Base-by-base conservation (phyloP, 2,329 filamentous ascomycete genomes). In the Fusarium transvaalense region DNA sequence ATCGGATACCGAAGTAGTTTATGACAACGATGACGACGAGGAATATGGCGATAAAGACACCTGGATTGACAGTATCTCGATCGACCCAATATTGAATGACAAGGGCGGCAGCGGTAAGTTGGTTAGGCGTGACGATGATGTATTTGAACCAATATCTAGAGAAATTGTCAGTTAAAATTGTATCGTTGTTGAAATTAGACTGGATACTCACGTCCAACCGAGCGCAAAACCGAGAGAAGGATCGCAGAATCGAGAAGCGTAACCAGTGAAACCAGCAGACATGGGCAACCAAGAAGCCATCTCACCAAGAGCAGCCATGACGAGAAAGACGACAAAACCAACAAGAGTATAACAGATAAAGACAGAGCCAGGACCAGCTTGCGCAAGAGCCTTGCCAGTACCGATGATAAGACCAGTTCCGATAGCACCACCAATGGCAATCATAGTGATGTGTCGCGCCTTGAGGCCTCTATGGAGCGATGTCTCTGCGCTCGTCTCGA, bases 231-330 rank as follows among this genome's bases (percentile, higher is more conserved):
- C 92, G 27, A 96, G 86, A 63, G 92, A 91, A 54, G 92, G 92
- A 72, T 96, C 92, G 74, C 89, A 91, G 81, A 93, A 96, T 47
- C 92, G 86, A 63, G 89, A 86, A 25, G 92, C 92, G 75, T 94
- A 96, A 74, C 91, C 91, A 64, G 92, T 92, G 79, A 96, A 97
- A 71, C 92, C 92, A 76, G 91, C 88, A 56, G 88, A 87, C 73
- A 94, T 84, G 51, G 92, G 92, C 34, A 96, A 79, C 91, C 91
- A 96, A 53, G 92, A 87, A 10, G 92, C 91, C 91, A 96, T 96
- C 79, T 95, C 92, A 66, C 92, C 92, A 6, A 96, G 87, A 58
- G 88, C 90, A 60, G 89, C 89, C 91, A 96, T 94, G 71, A 96
- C 92, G 41, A 93, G 81, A 78, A 89, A 96, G 69, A 95, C 92